A percentile compares a stretch with the other conserved stretches of the same genome.
These are phyloP conservation scores for Aspergillus novoparasiticus DNA, from an alignment of 2,329 filamentous ascomycete species.

Conservation along the genomic window DNA sequence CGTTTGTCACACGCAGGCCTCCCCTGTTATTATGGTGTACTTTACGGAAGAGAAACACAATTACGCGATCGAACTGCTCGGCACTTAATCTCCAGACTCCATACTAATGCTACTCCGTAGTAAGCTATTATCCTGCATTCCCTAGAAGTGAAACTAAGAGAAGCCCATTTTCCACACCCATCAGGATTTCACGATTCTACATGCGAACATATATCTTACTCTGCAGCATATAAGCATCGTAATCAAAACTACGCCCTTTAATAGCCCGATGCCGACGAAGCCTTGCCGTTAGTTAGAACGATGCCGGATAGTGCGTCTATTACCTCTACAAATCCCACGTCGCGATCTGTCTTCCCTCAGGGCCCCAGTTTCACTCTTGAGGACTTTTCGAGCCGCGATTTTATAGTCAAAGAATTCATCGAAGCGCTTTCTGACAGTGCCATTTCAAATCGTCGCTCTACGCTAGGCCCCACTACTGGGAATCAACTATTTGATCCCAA, in stretches of 20 bases:
- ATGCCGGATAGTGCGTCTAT: conserved; percentile 44
- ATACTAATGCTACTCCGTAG: background rate
- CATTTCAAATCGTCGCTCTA: conserved; percentile 75
- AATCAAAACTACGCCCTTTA: background rate
- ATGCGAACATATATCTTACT: background rate
- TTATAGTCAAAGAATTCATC: conserved; percentile 97
- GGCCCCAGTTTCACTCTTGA: conserved; percentile 85
- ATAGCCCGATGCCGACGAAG: conserved; percentile 5
- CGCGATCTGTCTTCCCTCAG: conserved; percentile 72
- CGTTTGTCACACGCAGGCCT: background rate
- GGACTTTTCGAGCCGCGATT: conserved; percentile 86
- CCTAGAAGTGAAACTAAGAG: background rate
- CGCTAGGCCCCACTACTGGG: conserved; percentile 46
- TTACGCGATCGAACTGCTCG: background rate
- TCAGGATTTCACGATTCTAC: background rate
- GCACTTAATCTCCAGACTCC: background rate
- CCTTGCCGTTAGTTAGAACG: conserved; percentile 23
- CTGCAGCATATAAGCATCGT: background rate
- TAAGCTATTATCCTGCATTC: background rate
- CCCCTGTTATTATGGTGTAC: background rate
- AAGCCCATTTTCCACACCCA: background rate
- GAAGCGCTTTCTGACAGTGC: conserved; percentile 87
- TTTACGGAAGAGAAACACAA: background rate
- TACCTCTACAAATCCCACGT: conserved; percentile 47
- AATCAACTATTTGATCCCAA: conserved; percentile 82